phyloP scores from a whole-genome alignment of 768 basidiomycete species.

The Suillus decipiens region DNA sequence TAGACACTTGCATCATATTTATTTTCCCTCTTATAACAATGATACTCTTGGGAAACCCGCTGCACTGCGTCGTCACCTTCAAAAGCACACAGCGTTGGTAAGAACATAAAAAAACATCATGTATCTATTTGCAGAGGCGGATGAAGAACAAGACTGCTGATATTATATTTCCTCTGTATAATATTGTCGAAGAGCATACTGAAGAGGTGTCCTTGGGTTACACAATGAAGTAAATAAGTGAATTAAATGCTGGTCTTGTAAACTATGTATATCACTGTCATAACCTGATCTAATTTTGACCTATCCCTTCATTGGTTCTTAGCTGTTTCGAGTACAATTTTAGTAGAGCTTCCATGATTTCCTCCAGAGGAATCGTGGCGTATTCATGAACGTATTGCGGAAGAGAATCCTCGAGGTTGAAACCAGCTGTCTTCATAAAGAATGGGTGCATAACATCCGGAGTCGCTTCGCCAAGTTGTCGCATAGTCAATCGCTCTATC shows the following conservation, averaged over 20 bases:
- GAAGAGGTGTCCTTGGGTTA: not conserved
- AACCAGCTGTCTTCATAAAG: constrained; percentile 83
- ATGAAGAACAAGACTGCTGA: no score
- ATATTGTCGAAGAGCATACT: no score
- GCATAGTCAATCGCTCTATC: constrained; percentile 81
- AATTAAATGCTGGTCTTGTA: not conserved
- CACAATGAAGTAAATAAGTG: not conserved
- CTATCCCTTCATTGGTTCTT: constrained; percentile 31
- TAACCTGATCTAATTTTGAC: constrained; percentile 19
- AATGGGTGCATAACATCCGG: constrained; percentile 88
- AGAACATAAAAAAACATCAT: no score
- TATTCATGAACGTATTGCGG: constrained; percentile 89
- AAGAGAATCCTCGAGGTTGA: constrained; percentile 81
- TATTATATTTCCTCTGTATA: no score
- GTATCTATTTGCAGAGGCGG: no score
- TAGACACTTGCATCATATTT: constrained; percentile 20
- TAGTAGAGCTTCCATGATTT: constrained; percentile 79
- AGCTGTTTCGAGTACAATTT: constrained; percentile 79
- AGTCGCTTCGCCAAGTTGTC: constrained; percentile 86
- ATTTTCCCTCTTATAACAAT: constrained; percentile 9
- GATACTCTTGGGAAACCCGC: constrained; percentile 9
- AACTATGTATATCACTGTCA: not conserved
- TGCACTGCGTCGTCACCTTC: no score
- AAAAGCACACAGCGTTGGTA: no score
- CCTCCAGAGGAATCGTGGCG: constrained; percentile 78